phyloP scores from a whole-genome alignment of 2,329 filamentous ascomycete genomes.

The Aspergillus sp. region DNA sequence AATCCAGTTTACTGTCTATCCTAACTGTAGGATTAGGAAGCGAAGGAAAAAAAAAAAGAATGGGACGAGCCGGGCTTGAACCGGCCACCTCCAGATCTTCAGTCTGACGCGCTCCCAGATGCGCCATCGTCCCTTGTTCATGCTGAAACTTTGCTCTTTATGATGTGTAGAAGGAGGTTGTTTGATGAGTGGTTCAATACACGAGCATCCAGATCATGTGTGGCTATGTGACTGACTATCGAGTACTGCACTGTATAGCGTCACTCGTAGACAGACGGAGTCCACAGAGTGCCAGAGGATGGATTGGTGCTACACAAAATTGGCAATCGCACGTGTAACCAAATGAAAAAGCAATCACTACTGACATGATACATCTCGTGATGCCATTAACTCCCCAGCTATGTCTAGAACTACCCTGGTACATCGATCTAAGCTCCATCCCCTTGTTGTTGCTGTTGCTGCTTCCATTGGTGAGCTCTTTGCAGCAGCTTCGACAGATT shows the following conservation, averaged over 20 bases:
- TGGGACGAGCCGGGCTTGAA: slow-evolving; percentile 10
- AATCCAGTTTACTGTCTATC: too few species aligned
- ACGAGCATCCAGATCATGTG: too few species aligned
- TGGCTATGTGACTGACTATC: too few species aligned
- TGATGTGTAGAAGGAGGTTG: too few species aligned
- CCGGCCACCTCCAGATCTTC: slow-evolving; percentile 9
- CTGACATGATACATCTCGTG: background rate
- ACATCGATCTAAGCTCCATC: background rate
- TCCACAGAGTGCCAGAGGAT: too few species aligned
- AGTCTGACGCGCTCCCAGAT: slow-evolving; percentile 10
- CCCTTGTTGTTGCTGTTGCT: slow-evolving; percentile 57
- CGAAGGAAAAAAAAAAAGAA: background rate
- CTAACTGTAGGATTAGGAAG: too few species aligned
- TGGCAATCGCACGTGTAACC: too few species aligned
- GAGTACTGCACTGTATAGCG: too few species aligned
- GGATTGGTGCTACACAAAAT: too few species aligned
- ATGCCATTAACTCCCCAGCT: background rate
- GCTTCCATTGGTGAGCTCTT: slow-evolving; percentile 87
- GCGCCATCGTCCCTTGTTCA: slow-evolving; percentile 5
- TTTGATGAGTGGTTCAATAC: too few species aligned
- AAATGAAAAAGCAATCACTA: background rate
- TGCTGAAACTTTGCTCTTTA: background rate
- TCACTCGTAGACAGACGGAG: too few species aligned
- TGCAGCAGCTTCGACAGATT: slow-evolving; percentile 82
- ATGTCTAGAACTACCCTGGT: background rate